These are phyloP conservation scores for Amanita fuliginea DNA, from an alignment of 768 basidiomycete species.

Conservation along the genomic window DNA sequence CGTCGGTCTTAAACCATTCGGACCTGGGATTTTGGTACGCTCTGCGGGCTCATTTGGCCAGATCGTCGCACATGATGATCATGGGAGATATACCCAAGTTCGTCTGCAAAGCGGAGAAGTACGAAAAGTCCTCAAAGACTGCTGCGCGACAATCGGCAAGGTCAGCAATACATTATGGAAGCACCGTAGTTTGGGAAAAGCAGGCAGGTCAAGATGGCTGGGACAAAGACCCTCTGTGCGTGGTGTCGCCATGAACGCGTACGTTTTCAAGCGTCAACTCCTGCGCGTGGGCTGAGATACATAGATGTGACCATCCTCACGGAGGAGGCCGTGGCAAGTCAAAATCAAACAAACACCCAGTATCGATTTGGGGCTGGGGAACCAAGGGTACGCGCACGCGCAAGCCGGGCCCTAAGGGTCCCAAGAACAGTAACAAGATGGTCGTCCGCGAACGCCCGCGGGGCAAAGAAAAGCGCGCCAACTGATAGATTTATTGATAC, in stretches of 20 bases:
- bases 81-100: constrained; percentile 67
- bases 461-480: constrained; percentile 43
- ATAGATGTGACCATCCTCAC: constrained; percentile 83
- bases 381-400: constrained; percentile 91
- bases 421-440: constrained; percentile 84
- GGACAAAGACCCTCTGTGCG: constrained; percentile 78
- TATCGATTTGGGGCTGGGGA: constrained; percentile 87
- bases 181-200: constrained; percentile 78
- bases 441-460: constrained; percentile 79
- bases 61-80: constrained; percentile 67
- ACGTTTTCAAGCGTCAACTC: constrained; percentile 19
- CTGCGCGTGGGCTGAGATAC: background rate
- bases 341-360: constrained; percentile 92
- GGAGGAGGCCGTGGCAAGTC: constrained; percentile 98
- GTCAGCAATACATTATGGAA: constrained; percentile 92
- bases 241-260: constrained; percentile 98
- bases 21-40: constrained; percentile 75
- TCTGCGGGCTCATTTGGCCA: constrained; percentile 83
- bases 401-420: constrained; percentile 84
- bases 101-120: constrained; percentile 90
- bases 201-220: constrained; percentile 81
- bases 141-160: constrained; percentile 81
- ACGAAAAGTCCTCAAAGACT: constrained; percentile 69
- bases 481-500: constrained; percentile 16
- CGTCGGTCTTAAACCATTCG: constrained; percentile 64